A percentile compares a stretch with the other conserved stretches of the same genome.
Evolutionary conservation across 495 filamentous ascomycete genomes (phyloP).

Genomic region (Talaromyces trachyspermus): DNA sequence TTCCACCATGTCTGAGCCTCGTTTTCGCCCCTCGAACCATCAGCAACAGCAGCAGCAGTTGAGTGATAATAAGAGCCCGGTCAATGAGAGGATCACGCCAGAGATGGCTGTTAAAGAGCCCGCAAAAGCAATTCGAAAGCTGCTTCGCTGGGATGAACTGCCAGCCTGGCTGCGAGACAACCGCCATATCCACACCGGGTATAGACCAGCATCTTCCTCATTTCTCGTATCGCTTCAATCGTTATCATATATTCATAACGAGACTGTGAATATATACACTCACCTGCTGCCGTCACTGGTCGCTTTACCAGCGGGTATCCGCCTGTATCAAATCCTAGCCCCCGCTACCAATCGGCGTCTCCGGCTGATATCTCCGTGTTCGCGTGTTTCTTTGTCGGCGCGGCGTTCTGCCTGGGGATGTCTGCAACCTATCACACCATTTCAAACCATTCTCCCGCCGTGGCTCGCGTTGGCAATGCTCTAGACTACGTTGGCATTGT

Average conservation of each 20-base stretch:
- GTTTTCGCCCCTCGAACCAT: neutral
- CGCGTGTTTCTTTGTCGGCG: constrained; percentile 71
- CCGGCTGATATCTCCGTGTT: constrained; percentile 63
- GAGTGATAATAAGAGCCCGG: neutral
- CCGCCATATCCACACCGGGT: constrained; percentile 63
- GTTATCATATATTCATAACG: constrained; percentile 77
- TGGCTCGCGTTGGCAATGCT: constrained; percentile 57
- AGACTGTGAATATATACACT: constrained; percentile 90
- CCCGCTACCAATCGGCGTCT: constrained; percentile 61
- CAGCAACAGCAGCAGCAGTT: neutral
- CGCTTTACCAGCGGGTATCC: constrained; percentile 27
- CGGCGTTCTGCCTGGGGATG: constrained; percentile 73
- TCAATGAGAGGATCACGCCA: constrained; percentile 1
- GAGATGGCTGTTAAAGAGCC: constrained; percentile 20
- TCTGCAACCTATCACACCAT: constrained; percentile 73
- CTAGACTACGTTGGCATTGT: constrained; percentile 93
- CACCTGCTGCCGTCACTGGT: constrained; percentile 58
- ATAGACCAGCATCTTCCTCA: constrained; percentile 62
- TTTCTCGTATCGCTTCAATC: constrained; percentile 56
- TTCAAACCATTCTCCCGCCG: constrained; percentile 54
- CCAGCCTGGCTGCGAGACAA: constrained; percentile 70
- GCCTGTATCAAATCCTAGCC: constrained; percentile 46
- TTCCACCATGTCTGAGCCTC: constrained; percentile 4
- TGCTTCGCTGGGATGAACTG: constrained; percentile 57
- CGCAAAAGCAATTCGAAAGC: constrained; percentile 24